Percentiles rank a stretch among this genome's conserved stretches.
phyloP scores from a whole-genome alignment of 768 basidiomycete species.

The Termitomyces sp. region DNA sequence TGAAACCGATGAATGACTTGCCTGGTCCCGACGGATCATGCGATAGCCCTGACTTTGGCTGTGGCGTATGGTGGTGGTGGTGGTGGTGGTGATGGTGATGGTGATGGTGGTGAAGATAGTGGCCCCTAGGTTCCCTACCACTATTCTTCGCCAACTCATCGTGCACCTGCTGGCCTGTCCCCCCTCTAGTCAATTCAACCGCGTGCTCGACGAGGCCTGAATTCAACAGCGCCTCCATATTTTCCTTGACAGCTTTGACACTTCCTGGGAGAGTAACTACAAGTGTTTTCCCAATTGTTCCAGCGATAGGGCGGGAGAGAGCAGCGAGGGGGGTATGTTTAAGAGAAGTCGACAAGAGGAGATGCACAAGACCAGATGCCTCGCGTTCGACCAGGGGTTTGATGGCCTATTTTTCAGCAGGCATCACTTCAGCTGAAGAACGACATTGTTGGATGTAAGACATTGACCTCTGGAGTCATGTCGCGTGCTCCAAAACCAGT shows the following conservation, averaged over 20 bases:
- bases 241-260: conserved; percentile 80
- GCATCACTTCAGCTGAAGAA: neutral
- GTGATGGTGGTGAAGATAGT: conserved; percentile 21
- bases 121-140: conserved; percentile 19
- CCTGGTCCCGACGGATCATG: conserved; percentile 68
- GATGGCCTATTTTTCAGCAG: conserved; percentile 39
- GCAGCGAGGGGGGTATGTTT: conserved; percentile 75
- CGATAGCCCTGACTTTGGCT: conserved; percentile 54
- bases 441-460: neutral
- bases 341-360: conserved; percentile 64
- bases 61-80: conserved; percentile 36
- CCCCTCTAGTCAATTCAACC: conserved; percentile 66
- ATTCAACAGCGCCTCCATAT: conserved; percentile 54
- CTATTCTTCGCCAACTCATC: conserved; percentile 32
- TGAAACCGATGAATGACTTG: conserved; percentile 25
- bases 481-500: conserved; percentile 84
- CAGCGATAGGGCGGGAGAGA: conserved; percentile 79
- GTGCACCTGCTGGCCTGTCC: conserved; percentile 58
- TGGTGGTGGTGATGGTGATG: conserved; percentile 32
- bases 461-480: conserved; percentile 71
- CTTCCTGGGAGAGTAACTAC: conserved; percentile 83
- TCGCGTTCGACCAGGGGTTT: conserved; percentile 59
- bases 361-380: conserved; percentile 69
- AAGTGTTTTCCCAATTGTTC: conserved; percentile 59
- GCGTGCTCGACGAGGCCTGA: conserved; percentile 63